These are phyloP conservation scores for Brassica hybrid DNA, from an alignment of 441 rosid species.

Conservation along the genomic window DNA sequence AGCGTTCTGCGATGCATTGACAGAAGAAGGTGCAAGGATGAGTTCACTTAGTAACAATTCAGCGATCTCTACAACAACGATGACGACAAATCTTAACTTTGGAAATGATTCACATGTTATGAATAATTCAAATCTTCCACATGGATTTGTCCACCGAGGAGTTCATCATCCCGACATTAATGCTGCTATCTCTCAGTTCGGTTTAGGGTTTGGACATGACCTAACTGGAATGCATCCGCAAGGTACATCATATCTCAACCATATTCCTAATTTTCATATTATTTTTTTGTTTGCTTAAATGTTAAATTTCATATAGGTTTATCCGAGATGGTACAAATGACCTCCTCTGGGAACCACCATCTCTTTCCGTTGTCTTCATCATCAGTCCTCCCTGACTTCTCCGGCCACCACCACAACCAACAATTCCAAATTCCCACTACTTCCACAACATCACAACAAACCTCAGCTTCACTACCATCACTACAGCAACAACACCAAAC, in stretches of 20 bases:
- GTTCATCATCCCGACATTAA: conserved; percentile 53
- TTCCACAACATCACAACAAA: conserved; percentile 50
- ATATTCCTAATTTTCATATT: not conserved
- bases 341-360: conserved; percentile 49
- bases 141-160: conserved; percentile 53
- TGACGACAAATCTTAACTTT: conserved; percentile 59
- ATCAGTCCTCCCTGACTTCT: conserved; percentile 43
- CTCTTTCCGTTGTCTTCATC: conserved; percentile 55
- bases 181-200: conserved; percentile 54
- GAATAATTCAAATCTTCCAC: conserved; percentile 50
- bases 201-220: conserved; percentile 55
- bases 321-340: conserved; percentile 67
- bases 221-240: conserved; percentile 46
- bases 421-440: conserved; percentile 45
- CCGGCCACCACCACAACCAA: conserved; percentile 43
- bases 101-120: conserved; percentile 45
- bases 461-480: conserved; percentile 32
- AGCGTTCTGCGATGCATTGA: conserved; percentile 91
- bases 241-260: conserved; percentile 38
- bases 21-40: conserved; percentile 80
- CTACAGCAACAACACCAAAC: conserved; percentile 57
- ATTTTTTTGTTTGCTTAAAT: too few species aligned
- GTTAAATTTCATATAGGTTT: conserved; percentile 40
- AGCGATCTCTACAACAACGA: conserved; percentile 41
- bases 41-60: conserved; percentile 56